Evolutionary conservation across 805 yeast genomes (phyloP), one percentile per base, ranked within the genome.

Genomic region (Vanderwaltozyma verrucispora): DNA sequence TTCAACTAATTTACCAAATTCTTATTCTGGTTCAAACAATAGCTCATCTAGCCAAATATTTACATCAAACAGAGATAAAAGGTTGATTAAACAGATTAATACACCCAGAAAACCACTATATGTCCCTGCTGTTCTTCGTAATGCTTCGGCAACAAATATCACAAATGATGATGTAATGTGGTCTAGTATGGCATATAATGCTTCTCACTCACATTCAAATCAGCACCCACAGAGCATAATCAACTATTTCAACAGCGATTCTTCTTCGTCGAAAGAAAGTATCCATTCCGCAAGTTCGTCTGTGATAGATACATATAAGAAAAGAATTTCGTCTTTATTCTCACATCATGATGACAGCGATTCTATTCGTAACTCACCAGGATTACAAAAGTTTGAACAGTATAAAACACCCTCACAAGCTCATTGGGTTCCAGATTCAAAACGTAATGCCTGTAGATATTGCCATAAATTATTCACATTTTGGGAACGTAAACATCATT

Each of bases 81-180:
- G 46, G 21, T 40, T 34, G 8, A 24, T 80, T 17, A 80, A 77
- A 54, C 94, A 86, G 51, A 75, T 87, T 43, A 75, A 77, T 40
- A 80, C 80, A 33, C 88, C 86, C 45, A 74, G 86, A 56, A 80
- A 84, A 51, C 96, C 96, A 9, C 65, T 88, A 65, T 88, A 86
- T 51, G 69, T 82, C 0, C 97, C 97, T 0, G 96, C 96, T 0
- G 97, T 88, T 10, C 65, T 88, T 36, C 71, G 84, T 47, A 69
- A 71, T 30, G 65, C 67, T 11, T 59, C 69, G 0, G 59, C 55
- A 40, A 67, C 71, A 1, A 67, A 67, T 35, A 49, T 67, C 30
- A 65, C 64, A 14, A 63, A 60, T n/a, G 69, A 64, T 33, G 68
- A 64, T 40, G 41, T 64, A 16, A 53, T 49, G 53, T 33, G 36